Evolutionary conservation across 2,329 filamentous ascomycete genomes (phyloP).

Genomic region (Aspergillus eucalypticola): DNA sequence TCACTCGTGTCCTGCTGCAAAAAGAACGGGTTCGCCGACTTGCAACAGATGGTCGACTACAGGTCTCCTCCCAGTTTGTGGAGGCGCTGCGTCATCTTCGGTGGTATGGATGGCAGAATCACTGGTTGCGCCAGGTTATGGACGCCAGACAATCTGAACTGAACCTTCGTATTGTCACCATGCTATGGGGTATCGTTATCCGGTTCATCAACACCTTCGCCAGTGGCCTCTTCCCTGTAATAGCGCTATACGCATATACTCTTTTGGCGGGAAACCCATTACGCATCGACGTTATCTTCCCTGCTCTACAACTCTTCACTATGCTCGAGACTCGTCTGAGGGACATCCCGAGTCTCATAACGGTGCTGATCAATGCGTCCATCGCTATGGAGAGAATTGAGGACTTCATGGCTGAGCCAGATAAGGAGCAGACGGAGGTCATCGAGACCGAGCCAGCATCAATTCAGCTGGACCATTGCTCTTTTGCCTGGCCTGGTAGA

Average conservation of each 20-base stretch:
- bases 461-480: conserved; percentile 59
- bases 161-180: conserved; percentile 63
- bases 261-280: conserved; percentile 67
- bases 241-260: conserved; percentile 80
- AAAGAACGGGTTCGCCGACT: conserved; percentile 71
- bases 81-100: conserved; percentile 78
- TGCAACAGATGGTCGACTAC: conserved; percentile 75
- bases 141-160: conserved; percentile 68
- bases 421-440: conserved; percentile 68
- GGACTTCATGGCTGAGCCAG: conserved; percentile 80
- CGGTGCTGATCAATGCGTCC: conserved; percentile 75
- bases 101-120: conserved; percentile 80
- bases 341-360: conserved; percentile 74
- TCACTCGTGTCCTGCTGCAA: conserved; percentile 66
- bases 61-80: conserved; percentile 81
- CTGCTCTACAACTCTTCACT: conserved; percentile 76
- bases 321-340: conserved; percentile 73
- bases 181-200: conserved; percentile 64
- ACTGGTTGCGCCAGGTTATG: conserved; percentile 71
- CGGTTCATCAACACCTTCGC: conserved; percentile 69
- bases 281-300: conserved; percentile 80
- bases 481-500: conserved; percentile 78
- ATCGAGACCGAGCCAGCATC: conserved; percentile 30
- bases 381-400: conserved; percentile 81
- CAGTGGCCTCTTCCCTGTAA: conserved; percentile 74